Percentiles rank a stretch among this genome's conserved stretches.
Conservation (phyloP, 139 green algal genomes). For the Chlamydomonas urium region DNA sequence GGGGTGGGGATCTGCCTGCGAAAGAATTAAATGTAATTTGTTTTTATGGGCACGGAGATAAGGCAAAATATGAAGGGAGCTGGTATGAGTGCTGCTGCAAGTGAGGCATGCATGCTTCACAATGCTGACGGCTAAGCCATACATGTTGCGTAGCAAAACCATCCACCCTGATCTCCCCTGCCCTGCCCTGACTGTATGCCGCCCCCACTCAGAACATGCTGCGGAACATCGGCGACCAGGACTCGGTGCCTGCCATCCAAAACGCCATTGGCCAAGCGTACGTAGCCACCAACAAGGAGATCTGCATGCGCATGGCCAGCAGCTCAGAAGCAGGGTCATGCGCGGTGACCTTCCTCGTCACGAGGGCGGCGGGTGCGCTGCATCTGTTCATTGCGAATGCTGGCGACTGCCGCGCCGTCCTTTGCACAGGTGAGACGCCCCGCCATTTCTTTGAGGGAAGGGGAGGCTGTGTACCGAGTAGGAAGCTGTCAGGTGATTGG, state of each 20-base stretch:
- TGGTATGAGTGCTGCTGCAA: too few relatives aligned
- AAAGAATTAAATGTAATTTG: not conserved
- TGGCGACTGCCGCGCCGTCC: slow-evolving; percentile 23
- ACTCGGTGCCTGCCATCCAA: not conserved
- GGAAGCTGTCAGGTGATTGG: not conserved
- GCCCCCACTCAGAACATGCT: too few relatives aligned
- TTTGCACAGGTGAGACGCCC: slow-evolving; percentile 24
- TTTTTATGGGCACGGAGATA: too few relatives aligned
- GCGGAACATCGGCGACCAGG: not conserved
- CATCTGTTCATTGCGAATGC: slow-evolving; percentile 24
- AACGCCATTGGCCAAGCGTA: not conserved
- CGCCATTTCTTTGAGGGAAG: too few relatives aligned
- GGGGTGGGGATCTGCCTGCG: not conserved
- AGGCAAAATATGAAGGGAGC: too few relatives aligned
- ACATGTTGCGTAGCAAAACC: not conserved
- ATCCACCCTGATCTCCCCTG: not conserved
- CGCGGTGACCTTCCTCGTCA: slow-evolving; percentile 15
- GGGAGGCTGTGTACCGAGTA: not conserved
- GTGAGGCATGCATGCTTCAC: not conserved
- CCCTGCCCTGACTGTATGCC: not conserved
- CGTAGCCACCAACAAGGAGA: not conserved
- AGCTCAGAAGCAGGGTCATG: slow-evolving; percentile 11
- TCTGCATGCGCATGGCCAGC: not conserved
- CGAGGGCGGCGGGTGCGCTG: not conserved
- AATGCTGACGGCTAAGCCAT: not conserved